Percentiles rank a stretch among this genome's conserved stretches.
Evolutionary conservation across 169 alveolate species (phyloP).

Genomic region (Eimeria sp.): DNA sequence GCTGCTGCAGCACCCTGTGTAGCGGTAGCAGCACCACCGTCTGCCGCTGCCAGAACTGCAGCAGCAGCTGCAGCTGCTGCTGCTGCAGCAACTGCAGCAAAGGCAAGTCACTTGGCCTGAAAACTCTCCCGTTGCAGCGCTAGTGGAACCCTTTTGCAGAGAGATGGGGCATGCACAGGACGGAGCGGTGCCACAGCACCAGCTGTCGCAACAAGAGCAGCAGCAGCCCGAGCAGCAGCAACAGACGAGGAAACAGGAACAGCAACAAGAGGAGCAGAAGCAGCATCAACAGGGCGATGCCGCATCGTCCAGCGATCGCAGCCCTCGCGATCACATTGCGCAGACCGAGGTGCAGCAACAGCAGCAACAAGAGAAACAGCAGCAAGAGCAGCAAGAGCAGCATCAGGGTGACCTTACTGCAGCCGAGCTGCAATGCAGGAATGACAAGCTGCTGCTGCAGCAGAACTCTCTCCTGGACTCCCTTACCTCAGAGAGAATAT

Average conservation of each 20-base stretch:
- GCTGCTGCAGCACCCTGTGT: background rate
- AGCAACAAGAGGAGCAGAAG: background rate
- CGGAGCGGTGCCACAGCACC: background rate
- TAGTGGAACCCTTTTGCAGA: background rate
- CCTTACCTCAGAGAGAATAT: constrained; percentile 36
- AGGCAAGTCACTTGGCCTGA: background rate
- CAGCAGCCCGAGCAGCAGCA: constrained; percentile 47
- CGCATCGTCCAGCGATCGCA: background rate
- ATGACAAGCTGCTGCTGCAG: constrained; percentile 77
- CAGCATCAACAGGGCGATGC: constrained; percentile 12
- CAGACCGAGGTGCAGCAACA: background rate
- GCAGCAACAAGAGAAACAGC: constrained; percentile 10
- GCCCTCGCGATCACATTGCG: background rate
- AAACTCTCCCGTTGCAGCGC: no score
- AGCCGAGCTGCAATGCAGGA: constrained; percentile 51
- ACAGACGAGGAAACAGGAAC: constrained; percentile 14
- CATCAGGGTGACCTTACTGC: constrained; percentile 2
- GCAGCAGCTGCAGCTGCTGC: background rate
- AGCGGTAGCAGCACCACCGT: constrained; percentile 1
- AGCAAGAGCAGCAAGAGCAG: constrained; percentile 37
- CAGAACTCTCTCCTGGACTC: constrained; percentile 64
- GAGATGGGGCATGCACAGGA: background rate
- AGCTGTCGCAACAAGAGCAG: constrained; percentile 49
- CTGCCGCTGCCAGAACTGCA: constrained; percentile 10
- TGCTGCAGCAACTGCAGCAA: constrained; percentile 18